Evolutionary conservation across 768 basidiomycete species (phyloP), one percentile per base, ranked within the genome.

Genomic region (Mycena olivaceomarginata): DNA sequence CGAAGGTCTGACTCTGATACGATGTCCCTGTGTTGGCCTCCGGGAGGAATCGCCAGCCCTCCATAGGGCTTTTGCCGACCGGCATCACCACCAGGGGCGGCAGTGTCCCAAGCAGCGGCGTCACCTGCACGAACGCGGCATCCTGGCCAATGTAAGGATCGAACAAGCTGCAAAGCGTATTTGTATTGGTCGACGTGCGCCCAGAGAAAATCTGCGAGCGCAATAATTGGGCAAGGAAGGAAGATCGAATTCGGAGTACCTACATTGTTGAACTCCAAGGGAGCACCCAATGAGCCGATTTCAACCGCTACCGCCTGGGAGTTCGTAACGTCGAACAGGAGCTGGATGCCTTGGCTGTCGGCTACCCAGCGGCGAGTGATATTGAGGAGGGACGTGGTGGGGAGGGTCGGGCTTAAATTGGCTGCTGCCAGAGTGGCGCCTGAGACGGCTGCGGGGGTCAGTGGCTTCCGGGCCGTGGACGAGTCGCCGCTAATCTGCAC

Each of bases 1-100:
- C 91, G 78, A 92, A 92, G 0, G 91, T 92, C 80, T 92, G 91
- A 2, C 90, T 91, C 77, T 92, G 91, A 78, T 92, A 92, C 2
- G 90, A 89, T 0, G 87, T 77, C 1, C 82, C 85, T 3, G 86
- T 83, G 0, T 90, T 90, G 25, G 87, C 85, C 79, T 91, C 91
- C 3, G 88, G 86, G 67, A 92, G 87, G 81, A 91, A 92, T 40
- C 91, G 85, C 91, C 91, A 92, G 39, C 91, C 91, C 82, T 92
- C 91, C n/a, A 92, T 82, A 15, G 91, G 91, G 10, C 88, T 89
- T 57, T 85, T 82, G 0, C 84, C 86, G 31, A 86, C 87, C 0
- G 91, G 91, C 5, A 87, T 79, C 3, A 92, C 90, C 22, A 91
- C 85, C 9, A 92, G 86, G 0, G 91, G 90, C 0, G 89, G 89